Conservation (phyloP, 768 basidiomycete genomes). For the Boletus eberwhitei region DNA sequence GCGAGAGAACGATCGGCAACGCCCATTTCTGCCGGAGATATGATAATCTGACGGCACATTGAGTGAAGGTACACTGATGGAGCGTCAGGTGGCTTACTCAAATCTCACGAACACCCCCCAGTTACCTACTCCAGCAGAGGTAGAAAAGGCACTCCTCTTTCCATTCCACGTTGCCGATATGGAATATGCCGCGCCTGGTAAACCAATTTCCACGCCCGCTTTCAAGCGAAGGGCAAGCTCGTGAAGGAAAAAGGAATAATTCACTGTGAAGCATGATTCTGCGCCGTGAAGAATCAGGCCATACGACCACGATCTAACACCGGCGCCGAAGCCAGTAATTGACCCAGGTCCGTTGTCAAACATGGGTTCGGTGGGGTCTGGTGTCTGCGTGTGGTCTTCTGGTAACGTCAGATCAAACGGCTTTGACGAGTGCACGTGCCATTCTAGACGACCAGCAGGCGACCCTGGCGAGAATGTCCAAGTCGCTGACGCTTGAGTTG, state of each 20-base stretch:
- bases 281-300: slow-evolving; percentile 48
- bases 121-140: slow-evolving; percentile 41
- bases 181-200: slow-evolving; percentile 42
- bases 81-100: slow-evolving; percentile 39
- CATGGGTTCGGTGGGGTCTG: slow-evolving; percentile 22
- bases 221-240: slow-evolving; percentile 57
- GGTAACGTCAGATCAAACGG: slow-evolving; percentile 34
- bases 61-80: slow-evolving; percentile 14
- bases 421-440: slow-evolving; percentile 43
- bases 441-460: slow-evolving; percentile 31
- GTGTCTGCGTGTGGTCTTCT: slow-evolving; percentile 22
- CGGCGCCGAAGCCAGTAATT: slow-evolving; percentile 46
- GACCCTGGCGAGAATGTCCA: slow-evolving; percentile 28
- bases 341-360: slow-evolving; percentile 41
- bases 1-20: slow-evolving; percentile 56
- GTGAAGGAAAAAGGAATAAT: slow-evolving; percentile 49
- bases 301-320: slow-evolving; percentile 44
- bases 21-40: slow-evolving; percentile 57
- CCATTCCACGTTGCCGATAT: slow-evolving; percentile 50
- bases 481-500: slow-evolving; percentile 43
- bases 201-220: slow-evolving; percentile 45
- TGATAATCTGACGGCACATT: slow-evolving; percentile 38
- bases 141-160: slow-evolving; percentile 41
- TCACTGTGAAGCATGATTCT: slow-evolving; percentile 47
- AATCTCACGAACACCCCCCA: slow-evolving; percentile 51